A percentile compares a stretch with the other conserved stretches of the same genome.
Evolutionary conservation across 2,329 filamentous ascomycete species (phyloP).

Genomic region (Drechslera avenae): DNA sequence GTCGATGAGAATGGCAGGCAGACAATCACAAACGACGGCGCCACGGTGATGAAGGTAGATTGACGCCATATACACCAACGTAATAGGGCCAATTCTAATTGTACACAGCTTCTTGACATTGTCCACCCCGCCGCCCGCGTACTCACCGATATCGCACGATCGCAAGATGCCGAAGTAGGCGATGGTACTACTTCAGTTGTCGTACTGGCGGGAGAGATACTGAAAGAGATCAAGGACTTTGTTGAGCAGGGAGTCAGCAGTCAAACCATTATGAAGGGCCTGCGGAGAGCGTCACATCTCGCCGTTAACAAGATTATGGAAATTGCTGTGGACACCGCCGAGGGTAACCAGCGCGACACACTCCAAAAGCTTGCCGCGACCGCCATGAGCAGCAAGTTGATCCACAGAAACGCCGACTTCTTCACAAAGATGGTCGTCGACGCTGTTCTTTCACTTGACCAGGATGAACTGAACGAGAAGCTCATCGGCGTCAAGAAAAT

Average conservation of each 20-base stretch:
- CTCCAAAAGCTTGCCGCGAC: constrained; percentile 88
- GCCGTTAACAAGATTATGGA: constrained; percentile 99
- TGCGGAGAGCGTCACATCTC: constrained; percentile 84
- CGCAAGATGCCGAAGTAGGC: constrained; percentile 98
- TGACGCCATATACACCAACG: background rate
- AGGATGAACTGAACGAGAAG: constrained; percentile 96
- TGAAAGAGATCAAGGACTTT: constrained; percentile 95
- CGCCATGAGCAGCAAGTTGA: constrained; percentile 99
- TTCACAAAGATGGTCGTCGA: constrained; percentile 99
- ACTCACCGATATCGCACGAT: constrained; percentile 96
- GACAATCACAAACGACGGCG: constrained; percentile 98
- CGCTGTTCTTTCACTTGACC: constrained; percentile 91
- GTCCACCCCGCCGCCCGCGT: constrained; percentile 97
- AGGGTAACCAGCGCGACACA: constrained; percentile 84
- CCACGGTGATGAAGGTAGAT: constrained; percentile 94
- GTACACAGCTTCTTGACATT: constrained; percentile 86
- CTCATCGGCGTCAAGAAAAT: constrained; percentile 99
- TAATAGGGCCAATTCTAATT: constrained; percentile 7
- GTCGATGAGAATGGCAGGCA: constrained; percentile 94
- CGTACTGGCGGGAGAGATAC: constrained; percentile 93
- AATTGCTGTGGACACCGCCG: constrained; percentile 84
- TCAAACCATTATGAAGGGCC: constrained; percentile 95
- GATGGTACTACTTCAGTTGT: constrained; percentile 98
- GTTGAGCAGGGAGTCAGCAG: constrained; percentile 97
- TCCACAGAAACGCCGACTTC: constrained; percentile 94